Evolutionary conservation across 495 filamentous ascomycete species (phyloP), one percentile per base, ranked within the genome.

Genomic region (Podospora fimiseda): DNA sequence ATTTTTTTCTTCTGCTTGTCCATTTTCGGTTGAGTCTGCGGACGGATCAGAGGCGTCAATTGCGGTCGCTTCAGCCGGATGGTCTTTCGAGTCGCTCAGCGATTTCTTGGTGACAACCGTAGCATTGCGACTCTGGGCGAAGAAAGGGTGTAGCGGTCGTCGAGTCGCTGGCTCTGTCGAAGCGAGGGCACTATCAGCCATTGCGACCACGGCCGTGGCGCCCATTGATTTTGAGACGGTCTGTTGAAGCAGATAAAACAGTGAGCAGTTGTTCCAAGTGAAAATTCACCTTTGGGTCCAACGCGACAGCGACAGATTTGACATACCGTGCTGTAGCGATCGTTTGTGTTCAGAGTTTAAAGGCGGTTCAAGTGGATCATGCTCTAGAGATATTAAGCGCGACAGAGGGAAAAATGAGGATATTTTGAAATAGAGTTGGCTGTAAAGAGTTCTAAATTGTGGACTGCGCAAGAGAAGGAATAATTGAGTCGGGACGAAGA

Each of bases 111-210:
- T 4, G 3, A 19, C 6, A 9, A 52, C 39, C 8, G 33, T 13
- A n/a, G 42, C 13, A 15, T 33, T 30, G 16, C 59, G 64, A n/a
- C 50, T 59, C 16, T 48, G 54, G 1, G 56, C 30, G 50, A 68
- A 68, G 37, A 68, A 68, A 7, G 66, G 66, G 41, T 68, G 66
- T 40, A 68, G 19, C 5, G 63, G 61, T 44, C 52, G 60, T 21
- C 50, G 60, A 30, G 39, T 27, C 6, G 51, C 39, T 6, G 33
- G 23, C 19, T 43, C 56, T 22, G 49, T 43, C 13, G 13, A 21
- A 16, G 52, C 11, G 33, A 27, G 42, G 47, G 49, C 51, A 50
- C 59, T 56, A 3, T 59, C 59, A 42, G 56, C 44, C 66, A 68
- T 68, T 14, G 49, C 48, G 44, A 63, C 57, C 39, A 65, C 56